Conservation (phyloP, 176 grass and related monocot genomes). For the Musa beccarii region DNA sequence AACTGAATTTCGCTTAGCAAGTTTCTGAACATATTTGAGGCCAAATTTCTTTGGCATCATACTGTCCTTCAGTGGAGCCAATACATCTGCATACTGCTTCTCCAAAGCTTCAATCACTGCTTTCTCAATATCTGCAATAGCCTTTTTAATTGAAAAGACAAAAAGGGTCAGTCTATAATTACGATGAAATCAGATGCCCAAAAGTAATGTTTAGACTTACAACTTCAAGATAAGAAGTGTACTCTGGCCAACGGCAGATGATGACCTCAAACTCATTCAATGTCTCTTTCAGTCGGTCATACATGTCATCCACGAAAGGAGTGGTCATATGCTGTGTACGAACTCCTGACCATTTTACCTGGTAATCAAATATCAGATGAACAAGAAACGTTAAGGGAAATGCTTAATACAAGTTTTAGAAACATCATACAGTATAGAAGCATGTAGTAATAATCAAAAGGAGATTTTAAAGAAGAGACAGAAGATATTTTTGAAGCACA, state of each 20-base stretch:
- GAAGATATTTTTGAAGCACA: too few relatives aligned
- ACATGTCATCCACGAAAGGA: conserved; percentile 96
- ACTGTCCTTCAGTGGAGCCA: conserved; percentile 83
- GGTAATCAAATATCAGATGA: conserved; percentile 18
- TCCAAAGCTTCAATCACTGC: conserved; percentile 71
- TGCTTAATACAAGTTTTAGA: conserved; percentile 9
- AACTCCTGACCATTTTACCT: conserved; percentile 99
- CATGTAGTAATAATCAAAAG: too few relatives aligned
- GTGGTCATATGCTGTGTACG: conserved; percentile 89
- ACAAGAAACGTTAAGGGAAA: background rate
- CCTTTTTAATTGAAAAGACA: conserved; percentile 50
- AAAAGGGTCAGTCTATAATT: conserved; percentile 1
- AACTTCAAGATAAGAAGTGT: conserved; percentile 89
- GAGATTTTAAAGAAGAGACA: too few relatives aligned
- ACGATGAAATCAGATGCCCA: conserved; percentile 8
- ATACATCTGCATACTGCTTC: conserved; percentile 80
- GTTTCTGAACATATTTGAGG: conserved; percentile 85
- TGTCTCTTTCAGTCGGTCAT: conserved; percentile 67
- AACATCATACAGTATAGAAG: background rate
- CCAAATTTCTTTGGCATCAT: conserved; percentile 95
- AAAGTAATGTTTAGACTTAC: conserved; percentile 40
- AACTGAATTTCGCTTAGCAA: conserved; percentile 76
- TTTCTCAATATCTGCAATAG: conserved; percentile 98
- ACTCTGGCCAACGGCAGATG: conserved; percentile 95
- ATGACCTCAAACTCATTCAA: conserved; percentile 93